Conservation (phyloP, 768 basidiomycete genomes). For the Tylopilus balloui region DNA sequence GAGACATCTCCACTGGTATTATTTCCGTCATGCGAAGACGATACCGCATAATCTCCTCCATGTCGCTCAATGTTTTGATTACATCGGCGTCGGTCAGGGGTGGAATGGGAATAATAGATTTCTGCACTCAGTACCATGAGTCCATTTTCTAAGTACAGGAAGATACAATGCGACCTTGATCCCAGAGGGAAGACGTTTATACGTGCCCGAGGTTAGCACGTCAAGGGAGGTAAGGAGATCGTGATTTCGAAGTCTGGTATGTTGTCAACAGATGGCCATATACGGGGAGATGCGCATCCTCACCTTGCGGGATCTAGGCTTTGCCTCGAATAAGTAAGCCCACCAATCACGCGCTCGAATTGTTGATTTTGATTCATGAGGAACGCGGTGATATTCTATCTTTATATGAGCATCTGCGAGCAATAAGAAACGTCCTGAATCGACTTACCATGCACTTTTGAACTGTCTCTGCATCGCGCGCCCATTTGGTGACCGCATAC, state of each 20-base stretch:
- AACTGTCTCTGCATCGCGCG: conserved; percentile 74
- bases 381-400: conserved; percentile 82
- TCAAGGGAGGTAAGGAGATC: conserved; percentile 90
- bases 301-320: conserved; percentile 77
- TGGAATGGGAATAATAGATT: conserved; percentile 60
- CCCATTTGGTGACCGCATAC: conserved; percentile 84
- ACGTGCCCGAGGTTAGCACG: conserved; percentile 83
- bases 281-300: conserved; percentile 10
- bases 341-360: conserved; percentile 64
- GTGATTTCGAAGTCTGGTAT: conserved; percentile 78
- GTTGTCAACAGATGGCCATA: not conserved
- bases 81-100: conserved; percentile 68
- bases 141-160: conserved; percentile 11
- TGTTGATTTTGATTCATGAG: conserved; percentile 82
- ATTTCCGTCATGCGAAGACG: conserved; percentile 76
- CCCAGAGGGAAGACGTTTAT: conserved; percentile 71
- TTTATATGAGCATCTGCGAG: not conserved
- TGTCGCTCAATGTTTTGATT: conserved; percentile 56
- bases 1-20: conserved; percentile 77
- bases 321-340: conserved; percentile 62
- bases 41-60: conserved; percentile 76
- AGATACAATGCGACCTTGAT: conserved; percentile 57
- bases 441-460: conserved; percentile 77
- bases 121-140: conserved; percentile 41
- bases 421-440: not conserved